Evolutionary conservation across 2,329 filamentous ascomycete species (phyloP), one percentile per base, ranked within the genome.

Genomic region (Diaporthe citrichinensis): DNA sequence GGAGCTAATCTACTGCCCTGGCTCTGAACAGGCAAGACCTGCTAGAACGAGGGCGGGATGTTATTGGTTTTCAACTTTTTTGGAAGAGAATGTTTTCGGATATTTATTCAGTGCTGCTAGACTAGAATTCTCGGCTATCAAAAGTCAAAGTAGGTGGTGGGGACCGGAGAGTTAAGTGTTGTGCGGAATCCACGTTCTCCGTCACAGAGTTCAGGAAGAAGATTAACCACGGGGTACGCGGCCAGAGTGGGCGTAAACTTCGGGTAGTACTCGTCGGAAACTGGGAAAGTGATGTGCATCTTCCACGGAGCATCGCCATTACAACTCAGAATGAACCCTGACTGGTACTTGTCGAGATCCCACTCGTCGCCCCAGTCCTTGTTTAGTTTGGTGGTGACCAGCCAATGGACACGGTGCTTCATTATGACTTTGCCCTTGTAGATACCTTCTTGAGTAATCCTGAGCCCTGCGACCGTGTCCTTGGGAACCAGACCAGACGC

Each of bases 291-390:
- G 6, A 61, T 61, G 23, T 61, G 58, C 58, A 61, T 61, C 23
- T 61, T 61, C 58, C 58, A 61, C 23, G 58, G 58, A 23, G 58
- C 58, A 4, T 61, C 58, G 20, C 58, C 58, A 41, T 17, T 36
- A 3, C 58, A 61, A 15, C 0, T 41, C 36, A 61, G 25, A 36
- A 61, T 61, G 20, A 61, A 61, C 5, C 58, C 58, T 2, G 58
- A 61, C 58, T 61, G 58, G 36, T 61, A 41, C 58, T 61, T 61
- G 58, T 61, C 58, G 36, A 61, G 58, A 36, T 61, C 58, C 58
- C 58, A 61, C 36, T 61, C 58, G 2, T 61, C 36, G 36, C 58
- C 36, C 58, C 58, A 61, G 2, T 7, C 23, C 58, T 41, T 61
- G 36, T 41, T 41, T 23, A 61, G 36, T 14, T 61, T 61, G 36